Percentiles rank a stretch among this genome's conserved stretches.
Evolutionary conservation across 2,329 filamentous ascomycete species (phyloP).

Genomic region (Parascedosporium putredinis): DNA sequence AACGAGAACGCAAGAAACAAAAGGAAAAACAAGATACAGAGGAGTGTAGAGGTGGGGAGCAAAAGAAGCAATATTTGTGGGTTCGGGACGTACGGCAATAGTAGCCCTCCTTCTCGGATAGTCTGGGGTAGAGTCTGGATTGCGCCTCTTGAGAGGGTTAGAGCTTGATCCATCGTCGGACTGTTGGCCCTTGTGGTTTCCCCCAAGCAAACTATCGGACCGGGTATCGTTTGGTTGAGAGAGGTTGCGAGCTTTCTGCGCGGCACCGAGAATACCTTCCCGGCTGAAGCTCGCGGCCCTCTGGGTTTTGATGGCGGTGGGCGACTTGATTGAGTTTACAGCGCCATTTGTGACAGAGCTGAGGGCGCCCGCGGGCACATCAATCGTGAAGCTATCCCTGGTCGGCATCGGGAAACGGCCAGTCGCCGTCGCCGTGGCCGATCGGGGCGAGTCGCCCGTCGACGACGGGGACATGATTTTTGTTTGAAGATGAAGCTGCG

Average conservation of each 20-base stretch:
- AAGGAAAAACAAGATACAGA: neutral
- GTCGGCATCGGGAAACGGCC: slow-evolving; percentile 34
- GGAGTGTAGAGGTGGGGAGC: no score
- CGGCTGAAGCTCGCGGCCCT: slow-evolving; percentile 41
- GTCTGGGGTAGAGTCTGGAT: slow-evolving; percentile 50
- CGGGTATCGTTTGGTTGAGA: slow-evolving; percentile 43
- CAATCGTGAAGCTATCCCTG: slow-evolving; percentile 37
- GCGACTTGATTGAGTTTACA: slow-evolving; percentile 37
- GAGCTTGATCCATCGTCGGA: slow-evolving; percentile 36
- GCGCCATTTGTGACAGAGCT: slow-evolving; percentile 29
- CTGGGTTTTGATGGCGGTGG: slow-evolving; percentile 34
- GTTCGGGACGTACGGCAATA: slow-evolving; percentile 54
- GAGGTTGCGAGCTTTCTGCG: slow-evolving; percentile 43
- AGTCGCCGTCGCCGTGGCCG: slow-evolving; percentile 25
- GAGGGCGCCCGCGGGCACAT: slow-evolving; percentile 35
- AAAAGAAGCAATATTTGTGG: no score
- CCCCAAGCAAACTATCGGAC: slow-evolving; percentile 30
- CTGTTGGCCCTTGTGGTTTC: slow-evolving; percentile 29
- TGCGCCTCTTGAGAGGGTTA: slow-evolving; percentile 52
- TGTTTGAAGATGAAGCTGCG: slow-evolving; percentile 8
- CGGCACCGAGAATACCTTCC: slow-evolving; percentile 42
- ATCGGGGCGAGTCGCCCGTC: slow-evolving; percentile 41
- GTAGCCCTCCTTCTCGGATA: slow-evolving; percentile 55
- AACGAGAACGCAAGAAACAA: neutral
- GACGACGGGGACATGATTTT: slow-evolving; percentile 40